phyloP scores from a whole-genome alignment of 2,329 filamentous ascomycete species.

The Alternaria sp. region DNA sequence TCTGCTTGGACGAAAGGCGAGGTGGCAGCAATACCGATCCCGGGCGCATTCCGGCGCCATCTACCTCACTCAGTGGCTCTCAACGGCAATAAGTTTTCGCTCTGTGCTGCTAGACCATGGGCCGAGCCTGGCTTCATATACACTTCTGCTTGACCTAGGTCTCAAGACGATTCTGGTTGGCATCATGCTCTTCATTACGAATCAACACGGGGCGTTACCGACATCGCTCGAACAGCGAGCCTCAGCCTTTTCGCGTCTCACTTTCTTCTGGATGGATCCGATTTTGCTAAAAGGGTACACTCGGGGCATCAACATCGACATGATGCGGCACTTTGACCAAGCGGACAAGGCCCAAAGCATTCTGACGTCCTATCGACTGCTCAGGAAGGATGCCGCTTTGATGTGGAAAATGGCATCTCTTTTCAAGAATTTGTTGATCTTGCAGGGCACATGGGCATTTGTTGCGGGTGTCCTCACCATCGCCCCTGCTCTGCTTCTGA shows the following conservation, averaged over 20 bases:
- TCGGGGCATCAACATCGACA: slow-evolving; percentile 2
- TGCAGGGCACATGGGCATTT: slow-evolving; percentile 4
- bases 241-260: slow-evolving; percentile 1
- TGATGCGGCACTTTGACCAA: slow-evolving; percentile 1
- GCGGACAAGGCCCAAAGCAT: background rate
- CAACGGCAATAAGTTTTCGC: background rate
- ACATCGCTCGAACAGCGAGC: slow-evolving; percentile 2
- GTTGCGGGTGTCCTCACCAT: slow-evolving; percentile 3
- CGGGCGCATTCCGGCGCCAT: background rate
- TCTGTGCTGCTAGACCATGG: background rate
- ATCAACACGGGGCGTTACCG: background rate
- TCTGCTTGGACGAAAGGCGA: background rate
- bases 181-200: background rate
- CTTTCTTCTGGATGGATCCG: slow-evolving; percentile 5
- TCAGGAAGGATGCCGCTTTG: background rate
- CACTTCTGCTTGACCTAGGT: background rate
- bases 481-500: slow-evolving; percentile 2
- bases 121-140: background rate
- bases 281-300: slow-evolving; percentile 6
- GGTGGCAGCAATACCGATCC: background rate
- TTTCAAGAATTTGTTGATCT: background rate
- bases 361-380: background rate
- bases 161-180: slow-evolving; percentile 3
- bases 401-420: slow-evolving; percentile 1
- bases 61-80: slow-evolving; percentile 1